Evolutionary conservation across 2,329 filamentous ascomycete species (phyloP).

Genomic region (Colletotrichum lini): DNA sequence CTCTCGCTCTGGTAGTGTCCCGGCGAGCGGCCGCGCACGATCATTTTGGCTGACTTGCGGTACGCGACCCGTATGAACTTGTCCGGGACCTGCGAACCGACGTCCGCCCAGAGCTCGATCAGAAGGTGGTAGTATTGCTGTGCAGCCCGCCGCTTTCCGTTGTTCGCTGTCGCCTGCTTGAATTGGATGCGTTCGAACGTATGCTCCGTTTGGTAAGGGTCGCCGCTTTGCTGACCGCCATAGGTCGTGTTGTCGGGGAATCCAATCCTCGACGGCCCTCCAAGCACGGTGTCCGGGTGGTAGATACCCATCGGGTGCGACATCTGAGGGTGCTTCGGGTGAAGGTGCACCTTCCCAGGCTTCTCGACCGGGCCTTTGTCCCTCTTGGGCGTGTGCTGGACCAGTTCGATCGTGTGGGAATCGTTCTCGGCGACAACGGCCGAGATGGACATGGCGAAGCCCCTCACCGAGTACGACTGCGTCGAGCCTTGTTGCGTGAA

Average conservation of each 20-base stretch:
- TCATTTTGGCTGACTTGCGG: constrained; percentile 83
- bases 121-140: constrained; percentile 96
- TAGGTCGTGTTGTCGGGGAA: constrained; percentile 56
- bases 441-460: constrained; percentile 87
- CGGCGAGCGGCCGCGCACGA: constrained; percentile 87
- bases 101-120: constrained; percentile 84
- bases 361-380: constrained; percentile 88
- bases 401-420: constrained; percentile 84
- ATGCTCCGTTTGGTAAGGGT: constrained; percentile 66
- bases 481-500: constrained; percentile 65
- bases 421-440: constrained; percentile 84
- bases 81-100: constrained; percentile 64
- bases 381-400: constrained; percentile 92
- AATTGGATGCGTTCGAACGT: constrained; percentile 94
- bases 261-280: constrained; percentile 49
- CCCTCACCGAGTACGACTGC: constrained; percentile 76
- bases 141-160: constrained; percentile 89
- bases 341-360: constrained; percentile 78
- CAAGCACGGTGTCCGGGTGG: constrained; percentile 53
- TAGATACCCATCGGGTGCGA: constrained; percentile 63
- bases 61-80: constrained; percentile 80
- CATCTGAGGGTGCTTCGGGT: constrained; percentile 73
- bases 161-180: constrained; percentile 94
- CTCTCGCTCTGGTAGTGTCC: constrained; percentile 84
- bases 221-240: constrained; percentile 48